phyloP scores from a whole-genome alignment of 805 yeast species.

The Sugiyamaella boreocaroliniensis region DNA sequence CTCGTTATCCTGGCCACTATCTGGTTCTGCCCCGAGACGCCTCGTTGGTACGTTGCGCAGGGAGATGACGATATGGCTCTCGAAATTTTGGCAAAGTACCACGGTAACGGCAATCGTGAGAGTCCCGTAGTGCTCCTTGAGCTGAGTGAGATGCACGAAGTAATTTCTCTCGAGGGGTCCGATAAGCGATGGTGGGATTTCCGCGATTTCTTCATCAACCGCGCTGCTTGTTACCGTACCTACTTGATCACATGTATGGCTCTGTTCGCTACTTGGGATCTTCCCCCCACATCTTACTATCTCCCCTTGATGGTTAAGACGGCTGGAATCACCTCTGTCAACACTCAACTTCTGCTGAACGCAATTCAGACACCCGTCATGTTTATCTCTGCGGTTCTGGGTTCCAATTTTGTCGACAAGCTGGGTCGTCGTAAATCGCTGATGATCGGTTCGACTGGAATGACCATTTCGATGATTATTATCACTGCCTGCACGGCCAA shows the following conservation, averaged over 20 bases:
- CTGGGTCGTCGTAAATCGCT: constrained; percentile 27
- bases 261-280: constrained; percentile 3
- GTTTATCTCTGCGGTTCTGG: constrained; percentile 10
- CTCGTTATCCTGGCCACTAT: constrained; percentile 2
- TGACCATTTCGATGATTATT: constrained; percentile 19
- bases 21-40: constrained; percentile 14
- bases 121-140: constrained; percentile 8
- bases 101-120: constrained; percentile 6
- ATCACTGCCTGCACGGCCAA: constrained; percentile 10
- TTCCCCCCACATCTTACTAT: constrained; percentile 11
- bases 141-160: constrained; percentile 3
- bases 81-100: constrained; percentile 6
- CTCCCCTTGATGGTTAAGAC: constrained; percentile 11
- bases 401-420: constrained; percentile 22
- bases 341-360: constrained; percentile 8
- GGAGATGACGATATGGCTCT: constrained; percentile 11
- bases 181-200: constrained; percentile 13
- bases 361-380: constrained; percentile 10
- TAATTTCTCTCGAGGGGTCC: constrained; percentile 4
- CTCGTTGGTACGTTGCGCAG: constrained; percentile 13
- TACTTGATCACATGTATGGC: constrained; percentile 1
- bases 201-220: constrained; percentile 8
- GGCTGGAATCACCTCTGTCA: constrained; percentile 12
- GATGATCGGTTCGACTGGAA: constrained; percentile 20
- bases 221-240: constrained; percentile 9